Conservation (phyloP, 2,329 filamentous ascomycete genomes). For the Botrytis byssoidea region DNA sequence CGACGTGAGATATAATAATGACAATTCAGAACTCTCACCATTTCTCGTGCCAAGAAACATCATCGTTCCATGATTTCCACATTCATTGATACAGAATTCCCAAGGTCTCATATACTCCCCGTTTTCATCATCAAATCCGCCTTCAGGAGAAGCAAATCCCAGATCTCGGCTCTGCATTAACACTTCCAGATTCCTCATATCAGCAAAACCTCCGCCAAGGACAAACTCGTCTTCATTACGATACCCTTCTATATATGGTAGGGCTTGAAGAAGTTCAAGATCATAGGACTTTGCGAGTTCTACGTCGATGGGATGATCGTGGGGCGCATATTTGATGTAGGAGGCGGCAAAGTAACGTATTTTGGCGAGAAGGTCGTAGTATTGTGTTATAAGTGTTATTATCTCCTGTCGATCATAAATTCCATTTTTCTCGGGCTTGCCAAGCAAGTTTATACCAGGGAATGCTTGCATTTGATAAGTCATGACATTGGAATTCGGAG, state of each 20-base stretch:
- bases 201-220: slow-evolving; percentile 22
- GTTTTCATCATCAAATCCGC: slow-evolving; percentile 17
- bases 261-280: slow-evolving; percentile 23
- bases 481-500: neutral
- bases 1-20: neutral
- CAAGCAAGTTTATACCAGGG: neutral
- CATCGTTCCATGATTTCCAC: neutral
- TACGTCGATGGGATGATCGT: slow-evolving; percentile 22
- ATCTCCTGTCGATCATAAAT: slow-evolving; percentile 20
- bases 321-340: slow-evolving; percentile 24
- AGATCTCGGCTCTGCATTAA: slow-evolving; percentile 23
- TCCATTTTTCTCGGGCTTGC: neutral
- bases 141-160: neutral
- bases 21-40: neutral
- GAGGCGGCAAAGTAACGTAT: slow-evolving; percentile 23
- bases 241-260: slow-evolving; percentile 22
- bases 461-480: slow-evolving; percentile 1
- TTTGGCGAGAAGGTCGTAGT: slow-evolving; percentile 24
- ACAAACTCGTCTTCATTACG: slow-evolving; percentile 24
- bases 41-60: slow-evolving; percentile 14
- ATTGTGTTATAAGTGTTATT: slow-evolving; percentile 14
- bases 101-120: slow-evolving; percentile 11
- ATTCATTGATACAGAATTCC: slow-evolving; percentile 6
- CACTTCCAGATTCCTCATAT: slow-evolving; percentile 16
- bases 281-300: slow-evolving; percentile 17